phyloP scores from a whole-genome alignment of 2,329 filamentous ascomycete species.

The Plectosphaerella sp. region DNA sequence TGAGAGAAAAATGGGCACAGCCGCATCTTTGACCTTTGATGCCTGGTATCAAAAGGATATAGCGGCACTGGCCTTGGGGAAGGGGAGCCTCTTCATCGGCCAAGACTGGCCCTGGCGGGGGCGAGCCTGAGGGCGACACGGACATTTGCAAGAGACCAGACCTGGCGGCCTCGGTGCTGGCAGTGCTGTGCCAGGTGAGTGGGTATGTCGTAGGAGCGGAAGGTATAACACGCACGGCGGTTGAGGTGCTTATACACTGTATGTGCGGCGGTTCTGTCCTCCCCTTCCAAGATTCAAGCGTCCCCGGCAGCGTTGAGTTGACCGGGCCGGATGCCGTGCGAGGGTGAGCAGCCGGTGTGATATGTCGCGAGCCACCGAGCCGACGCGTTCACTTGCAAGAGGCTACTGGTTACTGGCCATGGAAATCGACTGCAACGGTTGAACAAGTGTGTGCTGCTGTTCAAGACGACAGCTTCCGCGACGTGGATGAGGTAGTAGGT shows the following conservation, averaged over 20 bases:
- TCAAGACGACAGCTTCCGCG: background rate
- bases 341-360: too few relatives aligned
- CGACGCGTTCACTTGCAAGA: too few relatives aligned
- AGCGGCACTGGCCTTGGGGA: conserved; percentile 55
- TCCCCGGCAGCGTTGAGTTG: too few relatives aligned
- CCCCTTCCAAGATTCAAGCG: too few relatives aligned
- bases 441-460: too few relatives aligned
- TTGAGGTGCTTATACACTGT: background rate
- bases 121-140: conserved; percentile 19
- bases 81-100: conserved; percentile 39
- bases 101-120: conserved; percentile 15
- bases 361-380: too few relatives aligned
- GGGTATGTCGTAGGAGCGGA: background rate
- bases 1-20: conserved; percentile 53
- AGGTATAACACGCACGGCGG: background rate
- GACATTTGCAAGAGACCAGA: conserved; percentile 15
- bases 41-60: conserved; percentile 52
- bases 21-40: conserved; percentile 55
- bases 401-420: too few relatives aligned
- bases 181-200: background rate
- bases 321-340: too few relatives aligned
- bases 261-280: too few relatives aligned
- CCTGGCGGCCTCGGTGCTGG: background rate
- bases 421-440: too few relatives aligned
- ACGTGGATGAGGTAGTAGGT: background rate